Base-by-base conservation (phyloP, 768 basidiomycete species). In the Mrakia frigida region DNA sequence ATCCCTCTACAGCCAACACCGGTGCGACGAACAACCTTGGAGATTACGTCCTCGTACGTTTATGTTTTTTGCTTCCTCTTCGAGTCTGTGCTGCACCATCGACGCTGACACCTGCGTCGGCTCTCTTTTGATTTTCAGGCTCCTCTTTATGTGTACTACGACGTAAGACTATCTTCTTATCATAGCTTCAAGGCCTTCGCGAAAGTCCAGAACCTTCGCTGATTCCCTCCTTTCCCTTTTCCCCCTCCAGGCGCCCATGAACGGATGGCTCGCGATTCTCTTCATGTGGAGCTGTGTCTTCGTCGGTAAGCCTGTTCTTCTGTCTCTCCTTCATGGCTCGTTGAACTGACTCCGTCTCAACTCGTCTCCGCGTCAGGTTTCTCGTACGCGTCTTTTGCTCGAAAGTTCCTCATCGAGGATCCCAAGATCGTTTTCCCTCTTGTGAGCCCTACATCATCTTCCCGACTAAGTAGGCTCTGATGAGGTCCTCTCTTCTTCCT, bases 21-120 rank as follows among this genome's bases (percentile, higher is more conserved):
- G 71, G 71, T 9, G 71, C 71, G 2, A 72, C 71, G 25, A 72
- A 72, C 71, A 72, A 72, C 71, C 35, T 72, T 23, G 71, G 71
- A n/a, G 71, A 72, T 25, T 72, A 72, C 56, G 71, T 72, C 31
- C 71, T 72, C 71, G 71, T 43, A 14, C 10, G 43, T 43, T 13
- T n/a, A n/a, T n/a, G n/a, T 9, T 43, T 4, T 43, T 2, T 14
- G 3, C 16, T 43, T 43, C 43, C 11, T 13, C 5, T 9, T 43
- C 43, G 11, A 4, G 43, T 14, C 11, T 11, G 43, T 9, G 16
- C 2, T 11, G 43, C 43, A n/a, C n/a, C n/a, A n/a, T 43, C 43
- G 43, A 6, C 43, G 43, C 43, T 43, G 43, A 43, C 43, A n/a
- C 43, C 43, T 43, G 10, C 16, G 6, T 43, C 43, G 11, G 11